Conservation (phyloP, 192 early-diverging fungal genomes). For the Umbelopsis sp. region DNA sequence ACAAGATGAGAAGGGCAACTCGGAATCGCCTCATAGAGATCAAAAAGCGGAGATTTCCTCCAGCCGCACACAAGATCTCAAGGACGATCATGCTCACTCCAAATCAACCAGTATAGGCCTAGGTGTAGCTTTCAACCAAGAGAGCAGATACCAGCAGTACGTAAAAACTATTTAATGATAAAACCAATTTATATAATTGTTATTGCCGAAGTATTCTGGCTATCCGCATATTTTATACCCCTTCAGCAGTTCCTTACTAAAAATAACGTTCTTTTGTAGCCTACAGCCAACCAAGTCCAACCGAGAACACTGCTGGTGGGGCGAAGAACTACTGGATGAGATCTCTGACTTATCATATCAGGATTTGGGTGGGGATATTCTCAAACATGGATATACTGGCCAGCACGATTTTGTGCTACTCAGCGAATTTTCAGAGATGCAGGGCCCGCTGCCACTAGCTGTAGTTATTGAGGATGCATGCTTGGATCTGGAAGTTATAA, state of each 20-base stretch:
- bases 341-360: neutral
- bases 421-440: conserved; percentile 56
- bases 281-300: conserved; percentile 15
- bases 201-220: no score
- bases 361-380: neutral
- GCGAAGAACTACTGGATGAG: conserved; percentile 3
- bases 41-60: conserved; percentile 12
- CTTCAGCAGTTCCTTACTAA: no score
- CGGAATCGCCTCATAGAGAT: neutral
- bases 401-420: conserved; percentile 53
- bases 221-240: no score
- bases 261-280: neutral
- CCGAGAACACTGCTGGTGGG: conserved; percentile 20
- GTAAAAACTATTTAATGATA: neutral
- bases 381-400: conserved; percentile 11
- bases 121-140: neutral
- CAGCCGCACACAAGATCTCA: neutral
- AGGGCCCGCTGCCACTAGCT: conserved; percentile 53
- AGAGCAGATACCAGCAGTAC: neutral
- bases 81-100: neutral
- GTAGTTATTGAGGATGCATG: conserved; percentile 34
- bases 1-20: neutral
- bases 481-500: conserved; percentile 28
- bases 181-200: no score
- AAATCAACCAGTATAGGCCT: neutral